Conservation (phyloP, 176 grass and related monocot genomes). For the Echinochloa phyllopogon region DNA sequence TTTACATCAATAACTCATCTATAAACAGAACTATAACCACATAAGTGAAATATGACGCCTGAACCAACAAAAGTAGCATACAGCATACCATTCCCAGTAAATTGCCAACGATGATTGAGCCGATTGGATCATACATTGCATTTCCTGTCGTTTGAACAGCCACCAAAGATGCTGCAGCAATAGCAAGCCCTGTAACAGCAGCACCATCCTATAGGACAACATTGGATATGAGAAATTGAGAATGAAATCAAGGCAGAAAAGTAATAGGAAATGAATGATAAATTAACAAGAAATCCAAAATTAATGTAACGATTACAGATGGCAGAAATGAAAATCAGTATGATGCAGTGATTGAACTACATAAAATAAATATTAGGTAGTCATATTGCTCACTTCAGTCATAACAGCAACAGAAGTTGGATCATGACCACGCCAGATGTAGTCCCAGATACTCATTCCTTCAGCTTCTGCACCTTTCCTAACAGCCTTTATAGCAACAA, state of each 20-base stretch:
- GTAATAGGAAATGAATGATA: conserved; percentile 10
- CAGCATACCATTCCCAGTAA: conserved; percentile 87
- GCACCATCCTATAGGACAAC: conserved; percentile 80
- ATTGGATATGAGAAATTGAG: conserved; percentile 41
- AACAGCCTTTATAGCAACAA: conserved; percentile 97
- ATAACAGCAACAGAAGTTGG: conserved; percentile 99
- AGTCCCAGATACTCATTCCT: conserved; percentile 88
- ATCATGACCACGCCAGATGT: conserved; percentile 97
- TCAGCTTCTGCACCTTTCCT: conserved; percentile 93
- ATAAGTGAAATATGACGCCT: conserved; percentile 24
- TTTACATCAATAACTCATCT: not conserved
- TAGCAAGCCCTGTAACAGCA: conserved; percentile 84
- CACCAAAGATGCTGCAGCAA: conserved; percentile 88
- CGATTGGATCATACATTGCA: conserved; percentile 93
- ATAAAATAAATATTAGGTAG: conserved; percentile 2
- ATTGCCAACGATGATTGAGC: conserved; percentile 95
- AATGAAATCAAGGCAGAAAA: conserved; percentile 32
- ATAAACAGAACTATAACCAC: conserved; percentile 23
- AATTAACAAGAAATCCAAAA: conserved; percentile 35
- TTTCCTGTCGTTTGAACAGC: conserved; percentile 92
- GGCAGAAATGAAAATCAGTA: conserved; percentile 10
- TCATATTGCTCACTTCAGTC: conserved; percentile 73
- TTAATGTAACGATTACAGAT: not conserved
- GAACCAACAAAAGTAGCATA: conserved; percentile 1
- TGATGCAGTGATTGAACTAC: conserved; percentile 28